These are phyloP conservation scores for Meira miltonrushii DNA, from an alignment of 1,284 basidiomycete genomes.

Conservation along the genomic window DNA sequence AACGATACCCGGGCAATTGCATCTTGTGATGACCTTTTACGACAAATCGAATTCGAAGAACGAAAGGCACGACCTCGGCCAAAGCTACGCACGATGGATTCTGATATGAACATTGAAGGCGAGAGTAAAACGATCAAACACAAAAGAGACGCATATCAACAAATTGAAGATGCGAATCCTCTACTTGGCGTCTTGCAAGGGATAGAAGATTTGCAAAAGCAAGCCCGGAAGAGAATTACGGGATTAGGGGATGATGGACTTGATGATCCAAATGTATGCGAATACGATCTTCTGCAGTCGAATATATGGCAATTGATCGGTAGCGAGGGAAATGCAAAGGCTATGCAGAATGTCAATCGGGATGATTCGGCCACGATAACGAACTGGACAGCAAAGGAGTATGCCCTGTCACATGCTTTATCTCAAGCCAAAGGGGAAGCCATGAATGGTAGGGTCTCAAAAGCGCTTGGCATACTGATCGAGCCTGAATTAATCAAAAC, in stretches of 20 bases:
- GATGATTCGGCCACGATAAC: no score
- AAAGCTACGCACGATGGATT: not conserved
- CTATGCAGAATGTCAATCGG: not conserved
- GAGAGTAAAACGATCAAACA: not conserved
- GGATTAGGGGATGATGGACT: no score
- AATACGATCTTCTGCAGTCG: not conserved
- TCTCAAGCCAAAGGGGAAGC: no score
- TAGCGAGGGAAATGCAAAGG: not conserved
- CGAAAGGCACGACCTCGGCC: not conserved
- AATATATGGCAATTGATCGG: not conserved
- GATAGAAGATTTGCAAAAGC: not conserved
- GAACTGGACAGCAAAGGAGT: no score
- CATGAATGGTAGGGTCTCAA: no score
- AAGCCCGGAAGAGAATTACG: not conserved
- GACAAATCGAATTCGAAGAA: constrained; percentile 3
- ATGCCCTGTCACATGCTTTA: no score
- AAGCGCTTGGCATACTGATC: no score
- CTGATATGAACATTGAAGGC: not conserved
- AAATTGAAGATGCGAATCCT: not conserved
- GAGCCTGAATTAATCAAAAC: no score
- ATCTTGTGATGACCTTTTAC: constrained; percentile 5
- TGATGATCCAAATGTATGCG: no score
- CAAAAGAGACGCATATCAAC: not conserved
- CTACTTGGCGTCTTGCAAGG: not conserved
- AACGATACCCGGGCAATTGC: constrained; percentile 1